These are phyloP conservation scores for Lentinula boryana DNA, from an alignment of 768 basidiomycete genomes.

Conservation along the genomic window DNA sequence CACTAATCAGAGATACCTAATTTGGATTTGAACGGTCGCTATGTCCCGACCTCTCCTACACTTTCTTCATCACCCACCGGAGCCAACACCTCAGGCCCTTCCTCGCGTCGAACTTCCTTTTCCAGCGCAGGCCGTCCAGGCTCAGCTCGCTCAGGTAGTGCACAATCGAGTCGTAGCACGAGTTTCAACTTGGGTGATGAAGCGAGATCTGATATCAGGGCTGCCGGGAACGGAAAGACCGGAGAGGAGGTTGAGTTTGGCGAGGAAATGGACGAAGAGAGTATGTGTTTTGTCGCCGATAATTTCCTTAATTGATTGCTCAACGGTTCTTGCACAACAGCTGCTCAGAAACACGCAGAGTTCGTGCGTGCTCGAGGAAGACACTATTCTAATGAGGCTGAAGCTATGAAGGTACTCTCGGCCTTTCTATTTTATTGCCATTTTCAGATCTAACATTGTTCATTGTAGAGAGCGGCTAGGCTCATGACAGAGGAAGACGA, in stretches of 20 bases:
- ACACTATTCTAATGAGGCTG: constrained; percentile 88
- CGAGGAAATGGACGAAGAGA: constrained; percentile 88
- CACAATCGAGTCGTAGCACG: constrained; percentile 71
- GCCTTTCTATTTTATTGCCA: background rate
- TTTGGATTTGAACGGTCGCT: constrained; percentile 53
- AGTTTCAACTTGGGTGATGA: constrained; percentile 78
- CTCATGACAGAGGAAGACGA: constrained; percentile 69
- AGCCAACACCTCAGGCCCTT: constrained; percentile 56
- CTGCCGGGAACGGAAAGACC: constrained; percentile 39
- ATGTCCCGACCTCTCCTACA: constrained; percentile 33
- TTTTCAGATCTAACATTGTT: constrained; percentile 3
- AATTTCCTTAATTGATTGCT: background rate
- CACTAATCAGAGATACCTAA: constrained; percentile 70
- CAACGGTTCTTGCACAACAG: constrained; percentile 28
- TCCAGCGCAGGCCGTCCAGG: constrained; percentile 56
- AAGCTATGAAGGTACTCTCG: constrained; percentile 77
- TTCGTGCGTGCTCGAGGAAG: constrained; percentile 77
- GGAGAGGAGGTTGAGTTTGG: constrained; percentile 69
- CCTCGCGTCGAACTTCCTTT: constrained; percentile 70
- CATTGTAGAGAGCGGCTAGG: constrained; percentile 51
- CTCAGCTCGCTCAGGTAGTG: constrained; percentile 55
- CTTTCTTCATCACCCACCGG: constrained; percentile 51
- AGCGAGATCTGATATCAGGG: constrained; percentile 52
- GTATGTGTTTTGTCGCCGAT: constrained; percentile 33
- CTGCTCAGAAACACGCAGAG: constrained; percentile 75